A percentile compares a stretch with the other conserved stretches of the same genome.
Conservation (phyloP, 2,329 filamentous ascomycete genomes). For the Polytolypa hystricis region DNA sequence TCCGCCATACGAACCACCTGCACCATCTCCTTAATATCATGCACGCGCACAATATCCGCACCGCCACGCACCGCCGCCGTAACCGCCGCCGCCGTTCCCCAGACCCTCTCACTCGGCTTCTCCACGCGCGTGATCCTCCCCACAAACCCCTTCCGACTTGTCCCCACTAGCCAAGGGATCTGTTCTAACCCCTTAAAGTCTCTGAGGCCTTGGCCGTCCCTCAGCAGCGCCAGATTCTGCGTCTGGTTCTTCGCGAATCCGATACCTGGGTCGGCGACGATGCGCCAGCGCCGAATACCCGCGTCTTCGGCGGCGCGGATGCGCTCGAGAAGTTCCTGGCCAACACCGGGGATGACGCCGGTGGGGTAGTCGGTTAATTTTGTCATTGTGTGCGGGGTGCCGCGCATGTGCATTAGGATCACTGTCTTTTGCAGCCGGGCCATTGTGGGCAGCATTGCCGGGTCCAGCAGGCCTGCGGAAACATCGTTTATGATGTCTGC, state of each 20-base stretch:
- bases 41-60: constrained; percentile 83
- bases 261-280: constrained; percentile 85
- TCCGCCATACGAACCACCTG: constrained; percentile 79
- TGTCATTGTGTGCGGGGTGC: constrained; percentile 73
- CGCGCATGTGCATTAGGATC: constrained; percentile 87
- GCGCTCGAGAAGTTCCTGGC: constrained; percentile 56
- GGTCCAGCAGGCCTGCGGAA: constrained; percentile 68
- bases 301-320: constrained; percentile 66
- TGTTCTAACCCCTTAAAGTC: constrained; percentile 32
- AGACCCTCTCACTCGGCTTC: constrained; percentile 58
- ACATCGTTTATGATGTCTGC: constrained; percentile 95
- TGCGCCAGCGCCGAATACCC: constrained; percentile 83
- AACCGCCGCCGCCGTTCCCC: constrained; percentile 82
- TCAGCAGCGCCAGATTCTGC: constrained; percentile 73
- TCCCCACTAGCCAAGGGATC: constrained; percentile 81
- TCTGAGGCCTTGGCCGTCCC: constrained; percentile 41
- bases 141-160: constrained; percentile 82
- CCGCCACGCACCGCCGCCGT: constrained; percentile 76
- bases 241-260: constrained; percentile 78
- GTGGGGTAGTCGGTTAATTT: constrained; percentile 55
- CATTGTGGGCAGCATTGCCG: constrained; percentile 69
- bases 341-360: constrained; percentile 56
- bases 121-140: constrained; percentile 68
- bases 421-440: constrained; percentile 69
- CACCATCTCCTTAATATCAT: constrained; percentile 79